Percentiles rank a stretch among this genome's conserved stretches.
Evolutionary conservation across 352 stramenopile genomes (phyloP).

Genomic region (Phytophthora niederhauseri): DNA sequence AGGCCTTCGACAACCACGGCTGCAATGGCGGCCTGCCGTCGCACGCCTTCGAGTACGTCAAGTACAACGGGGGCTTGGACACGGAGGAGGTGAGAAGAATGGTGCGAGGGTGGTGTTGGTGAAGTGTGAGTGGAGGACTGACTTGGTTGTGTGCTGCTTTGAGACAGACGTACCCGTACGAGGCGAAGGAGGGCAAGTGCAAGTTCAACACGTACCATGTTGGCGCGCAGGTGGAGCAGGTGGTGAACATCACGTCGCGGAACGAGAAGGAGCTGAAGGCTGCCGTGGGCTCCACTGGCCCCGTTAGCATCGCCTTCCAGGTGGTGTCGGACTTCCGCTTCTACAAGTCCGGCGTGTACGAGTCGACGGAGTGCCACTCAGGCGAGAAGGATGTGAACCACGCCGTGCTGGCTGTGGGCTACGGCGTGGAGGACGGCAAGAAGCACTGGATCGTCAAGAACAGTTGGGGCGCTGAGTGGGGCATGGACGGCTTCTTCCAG

Average conservation of each 20-base stretch:
- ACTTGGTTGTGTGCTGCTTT: slow-evolving; percentile 7
- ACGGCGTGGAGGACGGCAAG: slow-evolving; percentile 91
- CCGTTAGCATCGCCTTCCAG: slow-evolving; percentile 88
- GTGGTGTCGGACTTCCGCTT: slow-evolving; percentile 90
- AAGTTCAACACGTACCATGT: slow-evolving; percentile 81
- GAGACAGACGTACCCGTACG: slow-evolving; percentile 69
- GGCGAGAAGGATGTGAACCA: slow-evolving; percentile 91
- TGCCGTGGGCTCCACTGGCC: slow-evolving; percentile 67
- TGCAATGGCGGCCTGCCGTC: slow-evolving; percentile 98
- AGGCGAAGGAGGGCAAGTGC: slow-evolving; percentile 78
- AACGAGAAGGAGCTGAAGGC: slow-evolving; percentile 80
- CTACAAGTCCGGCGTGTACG: slow-evolving; percentile 91
- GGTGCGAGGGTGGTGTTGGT: background rate
- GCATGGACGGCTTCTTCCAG: slow-evolving; percentile 96
- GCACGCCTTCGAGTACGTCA: slow-evolving; percentile 97
- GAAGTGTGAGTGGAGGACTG: background rate
- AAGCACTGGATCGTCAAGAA: slow-evolving; percentile 99
- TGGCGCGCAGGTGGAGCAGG: slow-evolving; percentile 68
- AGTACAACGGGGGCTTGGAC: slow-evolving; percentile 90
- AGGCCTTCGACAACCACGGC: slow-evolving; percentile 93
- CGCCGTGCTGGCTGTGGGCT: slow-evolving; percentile 96
- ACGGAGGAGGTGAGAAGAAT: slow-evolving; percentile 58
- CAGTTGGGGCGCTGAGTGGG: slow-evolving; percentile 93
- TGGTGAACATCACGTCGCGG: slow-evolving; percentile 87
- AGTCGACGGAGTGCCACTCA: slow-evolving; percentile 80